Evolutionary conservation across 2,329 filamentous ascomycete species (phyloP), one percentile per base, ranked within the genome.

Genomic region (Blastomyces percursus): DNA sequence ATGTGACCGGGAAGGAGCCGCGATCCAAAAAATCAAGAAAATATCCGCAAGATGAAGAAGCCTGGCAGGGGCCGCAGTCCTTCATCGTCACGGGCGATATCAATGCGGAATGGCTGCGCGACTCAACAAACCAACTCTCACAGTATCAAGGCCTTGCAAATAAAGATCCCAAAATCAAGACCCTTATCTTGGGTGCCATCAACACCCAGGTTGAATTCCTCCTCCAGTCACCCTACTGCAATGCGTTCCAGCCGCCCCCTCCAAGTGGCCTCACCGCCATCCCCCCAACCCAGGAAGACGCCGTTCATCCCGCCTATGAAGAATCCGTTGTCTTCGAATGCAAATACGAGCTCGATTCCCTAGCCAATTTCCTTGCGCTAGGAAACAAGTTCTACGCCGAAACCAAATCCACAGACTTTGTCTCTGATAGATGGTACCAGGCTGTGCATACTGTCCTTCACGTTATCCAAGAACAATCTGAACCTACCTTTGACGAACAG

Each of bases 321-420:
- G 88, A 88, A 0, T 84, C 81, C 0, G 84, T 86, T 58, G 94
- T 99, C 3, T 99, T 96, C 67, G 94, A 99, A 76, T 99, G 94
- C 84, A 99, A 99, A 77, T 99, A 97, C 76, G 94, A 99, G 78
- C 85, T 99, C 27, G 94, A 99, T 76, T 96, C 92, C 9, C 81
- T 99, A 0, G 94, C 92, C 0, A 88, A 95, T 71, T 99, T 99
- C 74, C 82, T 99, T 6, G 86, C 89, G 0, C 78, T 99, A 1
- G 84, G 82, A 21, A 96, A 96, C 70, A 86, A 96, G 68, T 97
- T 96, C 76, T 82, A 94, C 76, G 84, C 88, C 48, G 83, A 90
- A 71, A 95, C 91, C 0, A 82, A 82, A 1, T 93, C 90, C 0
- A 88, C 82, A 0, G 87, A 88, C 1, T 96, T 96, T 72, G 72